Conservation (phyloP, 2,329 filamentous ascomycete genomes). For the Cadophora luteo-olivacea region DNA sequence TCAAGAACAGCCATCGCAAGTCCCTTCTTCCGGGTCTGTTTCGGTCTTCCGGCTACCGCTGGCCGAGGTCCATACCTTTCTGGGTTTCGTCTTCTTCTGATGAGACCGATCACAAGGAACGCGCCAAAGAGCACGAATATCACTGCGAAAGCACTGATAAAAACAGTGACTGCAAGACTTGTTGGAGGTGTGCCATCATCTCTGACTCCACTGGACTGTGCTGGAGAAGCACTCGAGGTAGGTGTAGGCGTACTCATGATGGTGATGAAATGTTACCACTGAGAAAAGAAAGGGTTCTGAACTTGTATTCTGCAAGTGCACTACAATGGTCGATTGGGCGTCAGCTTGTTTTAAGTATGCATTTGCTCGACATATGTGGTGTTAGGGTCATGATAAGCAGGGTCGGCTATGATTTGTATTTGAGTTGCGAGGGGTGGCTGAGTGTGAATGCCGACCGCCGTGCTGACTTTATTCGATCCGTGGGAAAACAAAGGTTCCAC, state of each 20-base stretch:
- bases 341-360: neutral
- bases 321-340: neutral
- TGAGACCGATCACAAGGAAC: neutral
- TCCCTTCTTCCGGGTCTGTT: slow-evolving; percentile 11
- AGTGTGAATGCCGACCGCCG: slow-evolving; percentile 7
- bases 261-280: neutral
- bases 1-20: slow-evolving; percentile 23
- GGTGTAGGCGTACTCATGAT: slow-evolving; percentile 5
- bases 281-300: neutral
- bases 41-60: neutral
- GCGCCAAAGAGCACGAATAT: neutral
- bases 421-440: slow-evolving; percentile 9
- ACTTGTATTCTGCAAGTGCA: neutral
- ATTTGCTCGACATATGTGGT: neutral
- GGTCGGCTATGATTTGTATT: slow-evolving; percentile 8
- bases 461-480: neutral
- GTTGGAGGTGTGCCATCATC: neutral
- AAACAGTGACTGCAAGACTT: slow-evolving; percentile 9
- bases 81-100: slow-evolving; percentile 6
- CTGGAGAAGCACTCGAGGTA: neutral
- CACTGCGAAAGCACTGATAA: neutral
- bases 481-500: neutral
- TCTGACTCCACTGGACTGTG: neutral
- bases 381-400: slow-evolving; percentile 6
- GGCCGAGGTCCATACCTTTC: slow-evolving; percentile 15